Evolutionary conservation across 2,329 filamentous ascomycete genomes (phyloP), one percentile per base, ranked within the genome.

Genomic region (Fusarium illudens): DNA sequence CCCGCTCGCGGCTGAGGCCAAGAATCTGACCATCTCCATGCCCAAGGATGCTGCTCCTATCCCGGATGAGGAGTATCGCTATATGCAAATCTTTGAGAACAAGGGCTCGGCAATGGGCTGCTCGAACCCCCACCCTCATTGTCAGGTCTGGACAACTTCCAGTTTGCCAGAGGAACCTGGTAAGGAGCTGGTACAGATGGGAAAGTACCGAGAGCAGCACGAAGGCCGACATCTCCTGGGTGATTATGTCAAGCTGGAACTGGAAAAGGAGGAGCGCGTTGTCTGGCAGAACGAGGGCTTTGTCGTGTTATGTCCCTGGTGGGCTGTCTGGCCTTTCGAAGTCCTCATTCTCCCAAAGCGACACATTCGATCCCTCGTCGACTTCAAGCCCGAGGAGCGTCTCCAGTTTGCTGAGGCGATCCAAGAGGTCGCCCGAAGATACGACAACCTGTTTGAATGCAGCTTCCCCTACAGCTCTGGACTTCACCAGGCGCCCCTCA

Each of bases 51-150:
- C 75, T 12, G 76, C 77, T 10, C 79, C 79, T 6, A 44, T 72
- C 2, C 90, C 93, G 5, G 88, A 85, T 53, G 87, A 92, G 55
- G 93, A 97, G 79, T 93, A 97, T 74, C 89, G 92, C 56, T 98
- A 97, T 81, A 97, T 99, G 94, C 96, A 99, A 78, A 98, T 99
- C 68, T 99, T 99, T 67, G 96, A 99, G 82, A 99, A 99, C 84
- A 99, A 99, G 81, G 96, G 96, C 53, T 89, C 92, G 1, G 93
- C 95, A 11, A 99, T 99, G 96, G 96, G 96, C 53, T 99, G 96
- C 83, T 98, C 95, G 2, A 99, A 99, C 78, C 96, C 96, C 1
- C 96, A 99, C 78, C 96, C 96, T 1, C 96, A 99, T 80, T 95
- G 96, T 62, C 96, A 99, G 79, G 86, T 97, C 66, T 99, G 96